Base-by-base conservation (phyloP, 495 filamentous ascomycete genomes). In the Hypoxylon fuscum region DNA sequence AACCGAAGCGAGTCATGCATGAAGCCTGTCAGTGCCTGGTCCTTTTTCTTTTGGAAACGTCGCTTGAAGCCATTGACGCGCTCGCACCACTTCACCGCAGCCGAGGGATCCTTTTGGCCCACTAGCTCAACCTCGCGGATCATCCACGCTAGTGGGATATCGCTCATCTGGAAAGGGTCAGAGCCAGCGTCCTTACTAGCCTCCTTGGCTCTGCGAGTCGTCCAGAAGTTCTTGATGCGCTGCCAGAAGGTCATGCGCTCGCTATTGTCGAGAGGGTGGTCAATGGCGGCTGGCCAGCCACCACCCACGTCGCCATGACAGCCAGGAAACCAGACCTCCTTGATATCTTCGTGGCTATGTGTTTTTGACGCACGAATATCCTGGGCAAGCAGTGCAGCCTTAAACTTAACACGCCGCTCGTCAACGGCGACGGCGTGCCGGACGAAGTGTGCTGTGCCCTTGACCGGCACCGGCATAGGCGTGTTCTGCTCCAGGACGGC, bases 381-480 rank as follows among this genome's bases (percentile, higher is more conserved):
- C 42, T 71, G 68, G 11, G 68, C 62, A 8, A 71, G 50, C 38
- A 71, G 50, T 40, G 68, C 68, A 0, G 65, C 60, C 62, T 68
- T 71, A 63, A 81, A 81, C 49, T 81, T 80, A 31, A 76, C 73
- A 0, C 79, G 72, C 29, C 77, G 72, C 54, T 82, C 79, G 25
- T 82, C 79, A 42, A 79, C 74, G 1, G 72, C 59, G 9, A 81
- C 77, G 3, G 77, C 77, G 54, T 82, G 79, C 9, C 79, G 72
- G 35, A 79, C 70, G 34, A 68, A 69, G 0, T 63, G 55, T 14
- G 75, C 74, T 2, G 74, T 67, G 9, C 69, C 57, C 42, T 59
- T 59, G 9, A 74, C 57, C 1, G 63, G 64, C 7, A 72, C 55
- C 3, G 64, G 59, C 22, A 86, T 83, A 55, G 89, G 89, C 53